Percentiles rank a stretch among this genome's conserved stretches.
Evolutionary conservation across 1,139 yeast genomes (phyloP).

Genomic region (Barnettozyma hawaiiensis): DNA sequence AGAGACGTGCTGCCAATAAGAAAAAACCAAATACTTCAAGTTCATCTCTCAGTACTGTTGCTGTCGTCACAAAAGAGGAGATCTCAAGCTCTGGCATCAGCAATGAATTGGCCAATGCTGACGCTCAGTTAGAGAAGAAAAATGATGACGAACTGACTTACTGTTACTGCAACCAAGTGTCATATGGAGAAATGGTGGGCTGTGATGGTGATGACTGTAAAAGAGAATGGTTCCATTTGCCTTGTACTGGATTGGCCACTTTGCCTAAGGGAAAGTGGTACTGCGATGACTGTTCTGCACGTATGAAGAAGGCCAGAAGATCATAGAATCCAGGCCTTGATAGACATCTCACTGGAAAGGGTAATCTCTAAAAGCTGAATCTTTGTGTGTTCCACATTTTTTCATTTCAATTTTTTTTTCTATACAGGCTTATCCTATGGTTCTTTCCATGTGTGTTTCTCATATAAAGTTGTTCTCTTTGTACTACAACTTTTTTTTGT

Average conservation of each 20-base stretch:
- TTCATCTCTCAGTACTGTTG: conserved; percentile 5
- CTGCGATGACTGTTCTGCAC: conserved; percentile 74
- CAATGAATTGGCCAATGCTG: conserved; percentile 5
- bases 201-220: conserved; percentile 94
- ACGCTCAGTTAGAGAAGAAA: conserved; percentile 13
- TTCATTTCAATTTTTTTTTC: neutral
- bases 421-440: no score
- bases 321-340: neutral
- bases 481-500: no score
- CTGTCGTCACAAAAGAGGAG: conserved; percentile 6
- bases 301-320: conserved; percentile 26
- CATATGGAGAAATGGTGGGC: conserved; percentile 98
- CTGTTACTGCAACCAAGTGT: conserved; percentile 93
- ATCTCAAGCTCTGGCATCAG: conserved; percentile 8
- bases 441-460: no score
- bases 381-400: neutral
- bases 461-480: neutral
- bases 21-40: conserved; percentile 12
- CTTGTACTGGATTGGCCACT: conserved; percentile 85
- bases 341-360: no score
- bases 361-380: no score
- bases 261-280: conserved; percentile 97
- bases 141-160: conserved; percentile 65
- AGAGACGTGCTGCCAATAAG: conserved; percentile 8
- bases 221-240: conserved; percentile 95